Base-by-base conservation (phyloP, 1,284 basidiomycete genomes). In the Moesziomyces globuligerus region DNA sequence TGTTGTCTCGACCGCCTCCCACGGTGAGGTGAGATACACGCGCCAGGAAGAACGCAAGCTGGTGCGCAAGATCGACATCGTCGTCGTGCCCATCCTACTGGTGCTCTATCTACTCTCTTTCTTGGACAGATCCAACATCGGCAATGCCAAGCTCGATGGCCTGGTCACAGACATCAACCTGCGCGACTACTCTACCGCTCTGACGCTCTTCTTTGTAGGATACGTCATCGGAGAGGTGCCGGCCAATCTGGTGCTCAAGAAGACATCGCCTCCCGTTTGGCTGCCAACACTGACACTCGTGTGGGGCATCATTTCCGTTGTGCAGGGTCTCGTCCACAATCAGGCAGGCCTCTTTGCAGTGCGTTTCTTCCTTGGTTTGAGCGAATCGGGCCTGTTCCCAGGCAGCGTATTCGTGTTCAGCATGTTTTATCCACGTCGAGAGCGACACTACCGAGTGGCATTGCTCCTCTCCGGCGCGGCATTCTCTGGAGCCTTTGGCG, bases 331-430 rank as follows among this genome's bases (percentile, higher is more conserved):
- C 11, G 85, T 75, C 0, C 86, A 81, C 4, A 86, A 87, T 60
- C 86, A 87, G 69, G 85, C 86, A 0, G 86, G 86, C 1, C 82
- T 89, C 21, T 87, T 88, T 55, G 86, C 85, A 4, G 85, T 89
- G 34, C 85, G 88, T 37, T 86, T 88, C 72, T 81, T 87, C 86
- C 61, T 76, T 51, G 48, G 84, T 74, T 26, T 45, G 24, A 62
- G 42, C 43, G 76, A 66, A 32, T 40, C 47, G 28, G 73, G 75
- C n/a, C 61, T 80, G 1, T 88, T 89, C 73, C 88, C 88, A 4
- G 88, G 88, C n/a, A 84, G 86, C 3, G 84, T 88, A 13, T 89
- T 86, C 70, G 76, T 89, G 2, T 88, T 89, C 72, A 87, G 87
- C 10, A 85, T 88, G 21, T 90, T 88, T 71, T 89, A 89, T 82